Base-by-base conservation (phyloP, 1,139 yeast species). In the Lipomyces yarrowii region DNA sequence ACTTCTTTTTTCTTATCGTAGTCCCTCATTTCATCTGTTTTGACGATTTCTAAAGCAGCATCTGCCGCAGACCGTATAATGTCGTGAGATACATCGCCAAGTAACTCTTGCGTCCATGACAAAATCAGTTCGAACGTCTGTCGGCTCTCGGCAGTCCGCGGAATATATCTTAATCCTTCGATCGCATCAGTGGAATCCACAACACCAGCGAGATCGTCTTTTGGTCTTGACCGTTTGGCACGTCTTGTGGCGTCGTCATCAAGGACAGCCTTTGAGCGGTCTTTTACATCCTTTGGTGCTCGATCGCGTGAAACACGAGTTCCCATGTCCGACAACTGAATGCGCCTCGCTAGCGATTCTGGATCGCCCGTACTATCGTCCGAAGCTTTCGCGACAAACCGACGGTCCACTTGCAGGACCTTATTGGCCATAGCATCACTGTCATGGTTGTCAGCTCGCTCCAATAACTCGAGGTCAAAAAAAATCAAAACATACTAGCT, bases 251-350 rank as follows among this genome's bases (percentile, higher is more conserved):
- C 48, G 26, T 54, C 59, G 42, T 48, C 67, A 10, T 61, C 64
- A 11, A 32, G 23, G 35, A 64, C 64, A 46, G 63, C 66, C 54
- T 70, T 71, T 23, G 63, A 63, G 32, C 65, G 67, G 30, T 64
- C 59, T 56, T 67, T 67, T 30, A 65, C 46, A 42, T 57, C 63
- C 56, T 60, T 52, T 18, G 63, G 69, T 3, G 65, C 65, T 3
- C 57, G 32, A 15, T 74, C 73, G n/a, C 75, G 71, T 10, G 73
- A 60, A 3, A 79, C 83, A 56, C 85, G 76, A 3, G 85, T 74
- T 0, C 98, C 97, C 89, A 91, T 86, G 65, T 91, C 96, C 56
- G 81, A 80, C 62, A 84, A 79, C 2, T 86, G 78, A 30, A 91
- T 81, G 66, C 82, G 85, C 1, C 96, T 96, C 6, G 82, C 84